Conservation (phyloP, 345 rosid species). For the Erodium maritimum region DNA sequence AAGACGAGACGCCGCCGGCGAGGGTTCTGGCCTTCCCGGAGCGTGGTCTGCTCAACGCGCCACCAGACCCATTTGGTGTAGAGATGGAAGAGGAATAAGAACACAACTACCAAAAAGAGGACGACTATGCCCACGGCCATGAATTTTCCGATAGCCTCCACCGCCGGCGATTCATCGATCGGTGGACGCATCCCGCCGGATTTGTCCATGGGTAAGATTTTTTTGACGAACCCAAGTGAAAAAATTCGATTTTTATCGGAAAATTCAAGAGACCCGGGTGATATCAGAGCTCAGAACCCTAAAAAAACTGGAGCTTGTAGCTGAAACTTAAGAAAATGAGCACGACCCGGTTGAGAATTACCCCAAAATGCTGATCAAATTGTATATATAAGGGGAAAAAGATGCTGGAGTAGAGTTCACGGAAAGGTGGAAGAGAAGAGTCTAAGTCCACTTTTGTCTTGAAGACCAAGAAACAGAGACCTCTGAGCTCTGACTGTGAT, state of each 20-base stretch:
- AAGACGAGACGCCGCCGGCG: conserved; percentile 37
- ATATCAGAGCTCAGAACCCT: background rate
- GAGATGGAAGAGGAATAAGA: conserved; percentile 61
- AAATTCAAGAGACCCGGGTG: too few relatives aligned
- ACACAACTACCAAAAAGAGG: conserved; percentile 47
- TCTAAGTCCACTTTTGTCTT: too few relatives aligned
- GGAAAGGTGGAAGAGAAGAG: too few relatives aligned
- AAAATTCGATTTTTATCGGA: background rate
- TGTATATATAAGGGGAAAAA: too few relatives aligned
- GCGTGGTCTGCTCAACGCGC: conserved; percentile 29
- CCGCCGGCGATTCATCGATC: too few relatives aligned
- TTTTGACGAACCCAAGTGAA: too few relatives aligned
- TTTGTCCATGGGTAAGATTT: too few relatives aligned
- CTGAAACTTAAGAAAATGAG: conserved; percentile 5
- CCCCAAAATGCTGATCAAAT: too few relatives aligned
- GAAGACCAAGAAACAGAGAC: too few relatives aligned
- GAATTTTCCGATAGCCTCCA: conserved; percentile 49
- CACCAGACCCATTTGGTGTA: conserved; percentile 90
- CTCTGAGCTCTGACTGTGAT: too few relatives aligned
- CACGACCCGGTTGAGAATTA: conserved; percentile 10
- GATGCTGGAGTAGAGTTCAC: too few relatives aligned
- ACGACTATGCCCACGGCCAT: conserved; percentile 52
- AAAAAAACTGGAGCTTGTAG: background rate
- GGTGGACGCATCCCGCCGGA: conserved; percentile 12
- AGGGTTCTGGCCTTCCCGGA: conserved; percentile 18